Percentiles rank a stretch among this genome's conserved stretches.
phyloP scores from a whole-genome alignment of 2,329 filamentous ascomycete species.

The Elsinoe perseae region DNA sequence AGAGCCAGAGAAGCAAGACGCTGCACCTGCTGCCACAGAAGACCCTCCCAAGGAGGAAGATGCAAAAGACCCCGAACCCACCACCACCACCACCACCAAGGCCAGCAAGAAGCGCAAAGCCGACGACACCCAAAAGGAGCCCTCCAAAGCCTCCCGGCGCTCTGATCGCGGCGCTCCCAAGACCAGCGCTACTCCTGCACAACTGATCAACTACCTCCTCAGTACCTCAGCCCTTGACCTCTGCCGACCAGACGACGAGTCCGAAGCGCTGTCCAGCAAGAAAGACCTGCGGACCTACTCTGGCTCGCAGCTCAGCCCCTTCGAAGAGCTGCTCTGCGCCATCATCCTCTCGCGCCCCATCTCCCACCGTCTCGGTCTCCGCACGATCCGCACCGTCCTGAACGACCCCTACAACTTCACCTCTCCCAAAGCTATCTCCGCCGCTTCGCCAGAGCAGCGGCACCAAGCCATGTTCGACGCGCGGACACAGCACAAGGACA shows the following conservation, averaged over 20 bases:
- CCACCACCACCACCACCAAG: conserved; percentile 9
- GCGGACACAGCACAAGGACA: conserved; percentile 40
- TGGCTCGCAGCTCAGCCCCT: conserved; percentile 30
- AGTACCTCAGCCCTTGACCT: conserved; percentile 26
- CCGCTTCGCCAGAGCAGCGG: conserved; percentile 33
- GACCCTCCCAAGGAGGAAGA: not conserved
- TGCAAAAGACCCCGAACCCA: not conserved
- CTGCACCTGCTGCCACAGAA: not conserved
- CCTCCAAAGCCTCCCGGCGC: conserved; percentile 25
- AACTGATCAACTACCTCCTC: conserved; percentile 31
- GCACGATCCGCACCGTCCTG: conserved; percentile 38
- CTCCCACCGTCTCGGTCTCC: conserved; percentile 37
- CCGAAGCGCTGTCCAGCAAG: conserved; percentile 24
- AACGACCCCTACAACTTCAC: conserved; percentile 37
- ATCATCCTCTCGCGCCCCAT: conserved; percentile 40
- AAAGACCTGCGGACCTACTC: conserved; percentile 29
- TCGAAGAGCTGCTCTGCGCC: conserved; percentile 40
- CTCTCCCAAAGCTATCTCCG: conserved; percentile 28
- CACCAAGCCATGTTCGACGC: conserved; percentile 37
- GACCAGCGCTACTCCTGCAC: conserved; percentile 22
- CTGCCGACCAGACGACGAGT: conserved; percentile 31
- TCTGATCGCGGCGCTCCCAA: conserved; percentile 25
- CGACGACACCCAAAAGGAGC: conserved; percentile 17
- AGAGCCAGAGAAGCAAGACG: conserved; percentile 10
- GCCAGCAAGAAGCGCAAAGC: conserved; percentile 23